Evolutionary conservation across 2,329 filamentous ascomycete genomes (phyloP).

Genomic region (Tolypocladium ovalisporum): DNA sequence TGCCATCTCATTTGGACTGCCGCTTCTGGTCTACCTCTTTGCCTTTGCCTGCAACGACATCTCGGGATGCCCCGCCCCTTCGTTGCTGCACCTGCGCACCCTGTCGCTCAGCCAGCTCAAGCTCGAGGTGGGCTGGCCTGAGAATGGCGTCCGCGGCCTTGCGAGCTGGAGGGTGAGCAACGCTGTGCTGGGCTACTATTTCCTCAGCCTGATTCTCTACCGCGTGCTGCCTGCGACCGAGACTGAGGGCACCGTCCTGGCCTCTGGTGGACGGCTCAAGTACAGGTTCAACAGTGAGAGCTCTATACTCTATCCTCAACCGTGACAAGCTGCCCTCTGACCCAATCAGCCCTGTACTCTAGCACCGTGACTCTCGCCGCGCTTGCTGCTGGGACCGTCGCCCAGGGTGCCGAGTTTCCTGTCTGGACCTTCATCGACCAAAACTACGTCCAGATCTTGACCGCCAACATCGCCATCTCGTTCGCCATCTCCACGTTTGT

Average conservation of each 20-base stretch:
- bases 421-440: conserved; percentile 91
- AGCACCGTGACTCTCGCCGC: conserved; percentile 61
- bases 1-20: conserved; percentile 69
- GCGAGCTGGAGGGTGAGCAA: conserved; percentile 57
- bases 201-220: conserved; percentile 64
- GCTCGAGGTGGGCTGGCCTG: conserved; percentile 70
- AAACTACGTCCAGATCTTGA: conserved; percentile 79
- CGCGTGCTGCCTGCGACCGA: conserved; percentile 65
- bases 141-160: conserved; percentile 57
- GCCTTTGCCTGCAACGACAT: conserved; percentile 87
- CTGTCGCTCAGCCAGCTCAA: conserved; percentile 65
- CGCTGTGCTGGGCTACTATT: conserved; percentile 69
- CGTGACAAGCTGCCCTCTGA: neutral
- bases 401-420: conserved; percentile 70
- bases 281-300: conserved; percentile 67
- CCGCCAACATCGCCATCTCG: conserved; percentile 69
- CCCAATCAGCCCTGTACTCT: conserved; percentile 56
- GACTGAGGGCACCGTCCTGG: conserved; percentile 58
- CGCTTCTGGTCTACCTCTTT: conserved; percentile 66
- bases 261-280: conserved; percentile 61
- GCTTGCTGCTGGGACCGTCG: conserved; percentile 61
- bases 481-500: conserved; percentile 64
- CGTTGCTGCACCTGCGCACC: conserved; percentile 60
- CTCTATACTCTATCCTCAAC: neutral
- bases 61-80: conserved; percentile 80